phyloP scores from a whole-genome alignment of 768 basidiomycete genomes.

The Kwoniella mangroviensis region DNA sequence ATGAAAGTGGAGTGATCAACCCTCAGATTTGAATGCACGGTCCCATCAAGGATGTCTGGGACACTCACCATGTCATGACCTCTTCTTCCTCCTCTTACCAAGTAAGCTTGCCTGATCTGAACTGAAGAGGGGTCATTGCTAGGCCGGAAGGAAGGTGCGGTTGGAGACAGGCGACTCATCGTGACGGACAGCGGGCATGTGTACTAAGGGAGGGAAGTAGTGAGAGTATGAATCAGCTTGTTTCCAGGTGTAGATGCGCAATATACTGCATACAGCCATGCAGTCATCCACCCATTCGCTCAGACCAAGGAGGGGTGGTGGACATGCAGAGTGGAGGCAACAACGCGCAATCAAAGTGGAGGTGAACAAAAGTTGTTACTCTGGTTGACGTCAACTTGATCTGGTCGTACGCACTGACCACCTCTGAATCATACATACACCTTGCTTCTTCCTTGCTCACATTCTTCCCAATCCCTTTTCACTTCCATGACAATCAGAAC shows the following conservation, averaged over 20 bases:
- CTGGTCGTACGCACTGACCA: conserved; percentile 3
- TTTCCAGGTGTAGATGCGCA: too few relatives aligned
- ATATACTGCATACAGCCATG: too few relatives aligned
- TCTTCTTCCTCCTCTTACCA: not conserved
- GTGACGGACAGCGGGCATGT: not conserved
- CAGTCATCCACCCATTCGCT: too few relatives aligned
- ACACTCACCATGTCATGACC: not conserved
- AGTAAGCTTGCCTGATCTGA: conserved; percentile 11
- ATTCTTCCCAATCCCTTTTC: too few relatives aligned
- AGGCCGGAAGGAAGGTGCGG: not conserved
- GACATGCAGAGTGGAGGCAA: conserved; percentile 21
- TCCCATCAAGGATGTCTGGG: not conserved
- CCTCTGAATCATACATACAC: too few relatives aligned
- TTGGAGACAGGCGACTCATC: conserved; percentile 5
- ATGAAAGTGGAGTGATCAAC: too few relatives aligned
- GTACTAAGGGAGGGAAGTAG: not conserved
- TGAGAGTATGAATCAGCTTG: too few relatives aligned
- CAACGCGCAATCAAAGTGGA: not conserved
- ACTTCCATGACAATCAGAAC: too few relatives aligned
- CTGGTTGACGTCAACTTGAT: conserved; percentile 4
- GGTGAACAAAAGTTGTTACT: not conserved
- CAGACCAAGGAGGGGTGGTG: not conserved
- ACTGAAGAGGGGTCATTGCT: not conserved
- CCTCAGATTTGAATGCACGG: too few relatives aligned
- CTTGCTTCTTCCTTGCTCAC: too few relatives aligned